Base-by-base conservation (phyloP, 2,329 filamentous ascomycete genomes). In the Hysterium pulicare region DNA sequence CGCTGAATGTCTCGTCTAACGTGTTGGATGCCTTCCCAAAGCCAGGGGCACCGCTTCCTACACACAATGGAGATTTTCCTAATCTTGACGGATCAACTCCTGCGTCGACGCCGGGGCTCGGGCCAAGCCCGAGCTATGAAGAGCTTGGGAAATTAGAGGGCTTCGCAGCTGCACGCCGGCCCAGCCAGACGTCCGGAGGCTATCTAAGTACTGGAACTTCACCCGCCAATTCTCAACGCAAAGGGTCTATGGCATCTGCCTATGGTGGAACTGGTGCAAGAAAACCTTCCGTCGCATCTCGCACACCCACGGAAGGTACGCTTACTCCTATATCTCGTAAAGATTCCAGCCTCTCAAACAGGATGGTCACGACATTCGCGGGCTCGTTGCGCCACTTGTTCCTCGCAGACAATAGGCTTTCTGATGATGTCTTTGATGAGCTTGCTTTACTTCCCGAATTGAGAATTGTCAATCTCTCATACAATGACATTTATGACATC, bases 381-480 rank as follows among this genome's bases (percentile, higher is more conserved):
- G 84, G 83, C 5, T 94, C 90, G 5, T 71, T 98, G 48, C 79
- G 85, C 38, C 86, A 94, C 58, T 71, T 98, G 0, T 91, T 88
- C 57, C 74, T 98, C 45, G 93, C 93, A 6, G 93, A 98, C 62
- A 98, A 98, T 62, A 82, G 90, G 47, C 78, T 98, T 19, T 87
- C 93, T 42, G 93, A 97, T 56, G 91, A 97, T 55, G 86, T 95
- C 0, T 97, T 97, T 61, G 90, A 96, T 51, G 87, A 97, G 64
- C 76, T 98, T 33, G 87, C 82, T 1, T 74, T 91, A 3, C 77
- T 97, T 3, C 77, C 82, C 2, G 93, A 97, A 66, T 71, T 98
- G 39, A 83, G 91, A 17, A 80, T 95, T 19, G 78, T 98, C 45
- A 98, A 98, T 55, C 69, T 98, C 23, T 95, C 91, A 0, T 97